Conservation (phyloP, 371 early-diverging fungal species). For the Nematocida parisii region DNA sequence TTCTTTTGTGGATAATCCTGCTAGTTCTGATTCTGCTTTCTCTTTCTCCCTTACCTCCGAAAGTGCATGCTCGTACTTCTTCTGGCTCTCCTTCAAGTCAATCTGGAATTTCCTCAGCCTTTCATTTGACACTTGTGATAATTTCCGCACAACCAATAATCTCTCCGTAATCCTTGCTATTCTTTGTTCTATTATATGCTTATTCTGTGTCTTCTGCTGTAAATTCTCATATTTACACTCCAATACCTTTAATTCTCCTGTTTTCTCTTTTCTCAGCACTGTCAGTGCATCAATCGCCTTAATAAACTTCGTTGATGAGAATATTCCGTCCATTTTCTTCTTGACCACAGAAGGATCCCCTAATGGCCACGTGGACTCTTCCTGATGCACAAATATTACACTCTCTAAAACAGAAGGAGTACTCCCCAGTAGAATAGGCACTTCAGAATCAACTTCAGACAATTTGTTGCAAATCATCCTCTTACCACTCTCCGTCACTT, state of each 20-base stretch:
- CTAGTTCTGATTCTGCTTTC: slow-evolving; percentile 40
- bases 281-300: slow-evolving; percentile 83
- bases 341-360: slow-evolving; percentile 82
- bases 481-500: slow-evolving; percentile 67
- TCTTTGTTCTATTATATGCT: slow-evolving; percentile 46
- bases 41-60: slow-evolving; percentile 43
- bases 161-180: slow-evolving; percentile 16
- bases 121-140: neutral
- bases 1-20: slow-evolving; percentile 25
- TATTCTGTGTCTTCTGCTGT: slow-evolving; percentile 33
- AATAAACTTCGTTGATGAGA: slow-evolving; percentile 84
- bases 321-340: slow-evolving; percentile 97
- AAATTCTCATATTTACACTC: slow-evolving; percentile 12
- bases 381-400: slow-evolving; percentile 98
- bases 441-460: slow-evolving; percentile 79
- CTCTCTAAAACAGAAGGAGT: slow-evolving; percentile 86
- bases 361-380: slow-evolving; percentile 95
- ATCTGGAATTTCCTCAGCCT: neutral
- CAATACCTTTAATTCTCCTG: slow-evolving; percentile 72
- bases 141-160: neutral
- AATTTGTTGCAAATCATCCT: slow-evolving; percentile 74
- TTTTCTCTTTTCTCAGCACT: slow-evolving; percentile 75
- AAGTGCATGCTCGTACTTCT: slow-evolving; percentile 15
- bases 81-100: slow-evolving; percentile 13
- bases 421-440: slow-evolving; percentile 81